phyloP scores from a whole-genome alignment of 2,329 filamentous ascomycete genomes.

The Microdochium bolleyi region DNA sequence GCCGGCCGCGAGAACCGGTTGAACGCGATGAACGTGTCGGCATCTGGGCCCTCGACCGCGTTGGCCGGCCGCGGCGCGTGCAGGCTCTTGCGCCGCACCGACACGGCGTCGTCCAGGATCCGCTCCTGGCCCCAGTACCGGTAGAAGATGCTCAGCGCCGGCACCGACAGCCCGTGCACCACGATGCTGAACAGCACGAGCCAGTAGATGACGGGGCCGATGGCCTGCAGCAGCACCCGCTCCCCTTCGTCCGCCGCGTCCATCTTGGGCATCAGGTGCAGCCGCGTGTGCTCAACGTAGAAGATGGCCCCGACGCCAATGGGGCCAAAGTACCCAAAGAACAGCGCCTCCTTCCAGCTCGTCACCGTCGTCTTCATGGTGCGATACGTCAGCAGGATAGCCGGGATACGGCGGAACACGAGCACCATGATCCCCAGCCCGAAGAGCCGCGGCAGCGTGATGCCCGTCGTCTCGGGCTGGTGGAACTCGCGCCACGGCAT shows the following conservation, averaged over 20 bases:
- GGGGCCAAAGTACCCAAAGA: conserved; percentile 64
- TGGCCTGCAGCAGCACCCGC: conserved; percentile 24
- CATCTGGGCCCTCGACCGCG: conserved; percentile 22
- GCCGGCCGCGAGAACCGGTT: conserved; percentile 34
- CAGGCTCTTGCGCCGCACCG: conserved; percentile 25
- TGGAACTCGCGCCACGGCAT: conserved; percentile 50
- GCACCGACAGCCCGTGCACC: conserved; percentile 37
- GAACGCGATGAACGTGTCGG: conserved; percentile 30
- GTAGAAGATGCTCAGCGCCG: conserved; percentile 28
- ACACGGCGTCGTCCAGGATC: conserved; percentile 29
- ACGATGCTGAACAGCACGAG: conserved; percentile 26
- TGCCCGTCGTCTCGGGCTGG: conserved; percentile 40
- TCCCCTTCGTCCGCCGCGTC: conserved; percentile 25
- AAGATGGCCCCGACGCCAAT: conserved; percentile 73
- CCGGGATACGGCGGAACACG: conserved; percentile 47
- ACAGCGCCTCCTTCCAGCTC: conserved; percentile 49
- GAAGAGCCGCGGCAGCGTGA: conserved; percentile 41
- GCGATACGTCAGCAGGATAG: conserved; percentile 44
- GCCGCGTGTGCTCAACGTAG: conserved; percentile 49
- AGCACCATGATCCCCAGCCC: conserved; percentile 43
- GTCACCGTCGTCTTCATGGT: conserved; percentile 43
- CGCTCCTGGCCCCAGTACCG: conserved; percentile 25
- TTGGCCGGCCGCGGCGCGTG: conserved; percentile 24
- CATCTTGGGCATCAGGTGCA: conserved; percentile 27
- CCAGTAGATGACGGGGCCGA: conserved; percentile 15